Evolutionary conservation across 2,329 filamentous ascomycete species (phyloP).

Genomic region (Fusarium citri): DNA sequence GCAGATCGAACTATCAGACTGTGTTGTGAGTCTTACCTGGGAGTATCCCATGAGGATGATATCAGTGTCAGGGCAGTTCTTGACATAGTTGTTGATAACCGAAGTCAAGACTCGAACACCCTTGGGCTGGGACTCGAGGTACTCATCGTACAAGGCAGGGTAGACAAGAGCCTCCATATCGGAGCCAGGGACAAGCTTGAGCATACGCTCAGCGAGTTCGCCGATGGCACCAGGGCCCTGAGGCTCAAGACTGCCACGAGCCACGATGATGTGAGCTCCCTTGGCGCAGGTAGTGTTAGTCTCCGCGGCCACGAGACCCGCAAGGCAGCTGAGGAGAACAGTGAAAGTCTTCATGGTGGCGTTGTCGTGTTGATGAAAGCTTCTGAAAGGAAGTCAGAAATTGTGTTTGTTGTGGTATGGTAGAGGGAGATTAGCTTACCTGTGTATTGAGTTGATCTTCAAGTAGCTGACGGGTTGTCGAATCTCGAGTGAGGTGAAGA

Average conservation of each 20-base stretch:
- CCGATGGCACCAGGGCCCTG: conserved; percentile 39
- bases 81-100: conserved; percentile 16
- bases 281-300: conserved; percentile 9
- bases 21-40: neutral
- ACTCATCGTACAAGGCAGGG: conserved; percentile 34
- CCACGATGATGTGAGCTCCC: conserved; percentile 37
- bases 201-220: conserved; percentile 4
- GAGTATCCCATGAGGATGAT: conserved; percentile 40
- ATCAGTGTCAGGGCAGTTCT: conserved; percentile 31
- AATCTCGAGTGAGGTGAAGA: neutral
- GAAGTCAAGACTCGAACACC: conserved; percentile 27
- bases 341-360: conserved; percentile 20
- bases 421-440: neutral
- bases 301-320: conserved; percentile 7
- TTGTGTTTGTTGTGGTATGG: neutral
- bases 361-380: neutral
- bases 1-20: neutral
- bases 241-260: conserved; percentile 36
- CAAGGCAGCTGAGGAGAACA: conserved; percentile 1
- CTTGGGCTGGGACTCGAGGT: conserved; percentile 33
- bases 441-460: neutral
- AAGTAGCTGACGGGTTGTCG: neutral
- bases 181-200: conserved; percentile 21
- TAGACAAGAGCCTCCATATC: conserved; percentile 39
- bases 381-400: neutral